A percentile compares a stretch with the other conserved stretches of the same genome.
phyloP scores from a whole-genome alignment of 257 asterid genomes.

The Datura wrightii region DNA sequence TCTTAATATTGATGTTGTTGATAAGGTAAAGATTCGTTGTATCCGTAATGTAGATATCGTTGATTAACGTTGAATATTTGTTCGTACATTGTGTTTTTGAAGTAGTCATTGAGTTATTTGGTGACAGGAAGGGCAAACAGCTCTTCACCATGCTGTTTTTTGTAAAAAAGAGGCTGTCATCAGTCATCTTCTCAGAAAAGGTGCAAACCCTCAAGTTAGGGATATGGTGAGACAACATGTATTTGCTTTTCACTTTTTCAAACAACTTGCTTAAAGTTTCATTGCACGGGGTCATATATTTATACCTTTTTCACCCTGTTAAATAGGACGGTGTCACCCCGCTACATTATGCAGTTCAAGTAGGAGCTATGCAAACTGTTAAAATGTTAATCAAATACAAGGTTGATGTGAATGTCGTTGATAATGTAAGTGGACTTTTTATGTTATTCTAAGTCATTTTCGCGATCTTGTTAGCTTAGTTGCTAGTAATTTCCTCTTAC shows the following conservation, averaged over 20 bases:
- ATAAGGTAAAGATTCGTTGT: constrained; percentile 53
- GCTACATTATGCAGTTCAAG: constrained; percentile 96
- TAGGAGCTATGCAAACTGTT: constrained; percentile 86
- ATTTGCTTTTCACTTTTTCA: constrained; percentile 19
- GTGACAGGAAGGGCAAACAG: constrained; percentile 85
- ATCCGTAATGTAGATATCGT: neutral
- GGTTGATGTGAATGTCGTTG: constrained; percentile 84
- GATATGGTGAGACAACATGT: constrained; percentile 62
- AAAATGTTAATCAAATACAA: constrained; percentile 82
- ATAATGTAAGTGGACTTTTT: constrained; percentile 63
- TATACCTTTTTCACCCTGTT: constrained; percentile 20
- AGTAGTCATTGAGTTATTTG: constrained; percentile 28
- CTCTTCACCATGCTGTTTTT: constrained; percentile 81
- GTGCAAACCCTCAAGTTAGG: constrained; percentile 76
- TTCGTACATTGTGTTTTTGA: constrained; percentile 29
- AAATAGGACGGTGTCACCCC: constrained; percentile 85
- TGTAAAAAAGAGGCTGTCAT: constrained; percentile 91
- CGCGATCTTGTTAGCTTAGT: neutral
- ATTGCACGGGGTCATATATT: neutral
- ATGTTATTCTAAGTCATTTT: constrained; percentile 5
- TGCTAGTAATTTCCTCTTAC: neutral
- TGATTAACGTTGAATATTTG: neutral
- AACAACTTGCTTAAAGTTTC: constrained; percentile 1
- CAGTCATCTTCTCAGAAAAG: constrained; percentile 92
- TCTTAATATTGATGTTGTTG: constrained; percentile 52